Percentiles rank a stretch among this genome's conserved stretches.
Conservation (phyloP, 2,329 filamentous ascomycete genomes). For the Helicocarpus griseus region DNA sequence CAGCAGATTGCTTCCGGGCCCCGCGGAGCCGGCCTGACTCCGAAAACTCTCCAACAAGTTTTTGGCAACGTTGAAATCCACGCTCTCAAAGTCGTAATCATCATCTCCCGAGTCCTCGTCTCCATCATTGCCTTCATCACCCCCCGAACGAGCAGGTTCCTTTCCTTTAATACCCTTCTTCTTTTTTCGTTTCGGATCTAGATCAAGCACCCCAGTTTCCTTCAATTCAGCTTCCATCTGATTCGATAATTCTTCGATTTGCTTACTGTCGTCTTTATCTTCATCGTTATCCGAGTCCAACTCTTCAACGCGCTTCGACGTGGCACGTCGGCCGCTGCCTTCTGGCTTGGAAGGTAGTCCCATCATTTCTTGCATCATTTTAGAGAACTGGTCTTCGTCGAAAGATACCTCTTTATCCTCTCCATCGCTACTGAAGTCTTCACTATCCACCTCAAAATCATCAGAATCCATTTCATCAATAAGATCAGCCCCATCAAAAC, state of each 20-base stretch:
- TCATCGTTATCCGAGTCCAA: slow-evolving; percentile 43
- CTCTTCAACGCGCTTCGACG: slow-evolving; percentile 31
- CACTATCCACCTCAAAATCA: slow-evolving; percentile 43
- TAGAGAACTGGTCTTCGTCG: slow-evolving; percentile 73
- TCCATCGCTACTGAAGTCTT: slow-evolving; percentile 48
- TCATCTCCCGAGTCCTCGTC: slow-evolving; percentile 16
- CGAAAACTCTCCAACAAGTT: slow-evolving; percentile 92
- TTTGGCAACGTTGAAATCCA: slow-evolving; percentile 79
- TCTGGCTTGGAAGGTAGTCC: slow-evolving; percentile 46
- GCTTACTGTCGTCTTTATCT: slow-evolving; percentile 41
- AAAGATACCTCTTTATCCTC: slow-evolving; percentile 71
- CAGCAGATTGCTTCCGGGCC: slow-evolving; percentile 79
- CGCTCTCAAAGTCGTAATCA: slow-evolving; percentile 49
- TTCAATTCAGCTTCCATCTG: slow-evolving; percentile 40
- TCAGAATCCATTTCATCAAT: slow-evolving; percentile 60
- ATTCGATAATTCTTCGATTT: slow-evolving; percentile 34
- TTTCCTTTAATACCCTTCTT: slow-evolving; percentile 22
- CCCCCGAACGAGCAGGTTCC: slow-evolving; percentile 10
- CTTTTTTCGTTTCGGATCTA: slow-evolving; percentile 19
- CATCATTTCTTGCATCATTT: slow-evolving; percentile 91
- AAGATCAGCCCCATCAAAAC: slow-evolving; percentile 65
- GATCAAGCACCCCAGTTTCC: slow-evolving; percentile 35
- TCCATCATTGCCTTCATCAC: slow-evolving; percentile 14
- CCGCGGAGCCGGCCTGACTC: slow-evolving; percentile 73
- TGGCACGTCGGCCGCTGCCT: slow-evolving; percentile 5